phyloP scores from a whole-genome alignment of 2,329 filamentous ascomycete species.

The Pseudocercospora cruenta region DNA sequence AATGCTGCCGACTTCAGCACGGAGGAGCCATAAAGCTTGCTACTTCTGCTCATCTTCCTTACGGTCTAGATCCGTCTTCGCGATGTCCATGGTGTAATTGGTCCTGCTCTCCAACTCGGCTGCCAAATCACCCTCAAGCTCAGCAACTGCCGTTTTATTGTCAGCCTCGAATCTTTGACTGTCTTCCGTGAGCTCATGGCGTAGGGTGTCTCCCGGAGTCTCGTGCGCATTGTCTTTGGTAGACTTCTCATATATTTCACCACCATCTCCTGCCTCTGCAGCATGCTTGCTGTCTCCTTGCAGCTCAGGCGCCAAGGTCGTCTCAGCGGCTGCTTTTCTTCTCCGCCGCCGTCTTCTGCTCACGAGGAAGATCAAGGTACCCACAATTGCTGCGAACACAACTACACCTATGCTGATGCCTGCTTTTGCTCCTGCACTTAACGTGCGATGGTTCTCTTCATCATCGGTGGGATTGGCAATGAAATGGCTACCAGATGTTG shows the following conservation, averaged over 20 bases:
- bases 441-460: neutral
- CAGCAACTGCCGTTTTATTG: neutral
- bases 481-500: neutral
- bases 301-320: neutral
- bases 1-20: too few species aligned
- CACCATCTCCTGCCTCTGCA: neutral
- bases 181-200: neutral
- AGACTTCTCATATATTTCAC: neutral
- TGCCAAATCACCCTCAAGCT: neutral
- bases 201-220: neutral
- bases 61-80: neutral
- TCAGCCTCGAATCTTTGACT: neutral
- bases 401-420: neutral
- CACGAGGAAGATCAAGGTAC: neutral
- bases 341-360: neutral
- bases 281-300: neutral
- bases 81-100: neutral
- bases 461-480: neutral
- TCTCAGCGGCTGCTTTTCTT: neutral
- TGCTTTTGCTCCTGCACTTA: neutral
- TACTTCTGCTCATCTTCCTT: neutral
- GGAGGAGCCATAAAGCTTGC: neutral
- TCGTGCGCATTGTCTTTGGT: neutral
- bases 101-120: neutral
- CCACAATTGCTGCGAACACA: neutral